A percentile compares a stretch with the other conserved stretches of the same genome.
Evolutionary conservation across 2,329 filamentous ascomycete species (phyloP).

Genomic region (Didymella keratinophila): DNA sequence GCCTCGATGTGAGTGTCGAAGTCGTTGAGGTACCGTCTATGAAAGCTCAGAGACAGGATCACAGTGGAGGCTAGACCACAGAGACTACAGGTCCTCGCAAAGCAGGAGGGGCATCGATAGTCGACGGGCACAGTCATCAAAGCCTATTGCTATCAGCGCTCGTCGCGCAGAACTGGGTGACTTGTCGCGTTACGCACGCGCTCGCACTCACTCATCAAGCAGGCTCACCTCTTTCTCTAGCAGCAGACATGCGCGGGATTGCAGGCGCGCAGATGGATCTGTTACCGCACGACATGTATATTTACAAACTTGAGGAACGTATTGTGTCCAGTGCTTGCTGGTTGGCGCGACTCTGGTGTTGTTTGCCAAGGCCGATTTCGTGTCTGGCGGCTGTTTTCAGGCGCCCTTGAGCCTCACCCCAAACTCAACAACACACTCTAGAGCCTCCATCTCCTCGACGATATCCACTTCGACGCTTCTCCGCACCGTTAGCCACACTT

Average conservation of each 20-base stretch:
- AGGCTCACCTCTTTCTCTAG: background rate
- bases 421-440: slow-evolving; percentile 7
- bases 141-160: background rate
- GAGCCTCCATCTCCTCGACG: slow-evolving; percentile 7
- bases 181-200: background rate
- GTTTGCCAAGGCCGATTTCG: slow-evolving; percentile 5
- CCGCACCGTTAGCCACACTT: slow-evolving; percentile 16
- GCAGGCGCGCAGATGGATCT: background rate
- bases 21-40: background rate
- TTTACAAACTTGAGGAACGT: slow-evolving; percentile 6
- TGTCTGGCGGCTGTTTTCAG: background rate
- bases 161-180: background rate
- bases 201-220: background rate
- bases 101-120: background rate
- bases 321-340: slow-evolving; percentile 6
- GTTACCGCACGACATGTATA: background rate
- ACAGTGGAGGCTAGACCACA: background rate
- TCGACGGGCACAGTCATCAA: background rate
- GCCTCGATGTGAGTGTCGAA: background rate
- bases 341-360: slow-evolving; percentile 8
- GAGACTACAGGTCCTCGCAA: background rate
- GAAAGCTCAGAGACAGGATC: background rate
- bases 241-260: background rate
- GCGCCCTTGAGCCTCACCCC: slow-evolving; percentile 5
- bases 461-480: slow-evolving; percentile 8